Evolutionary conservation across 495 filamentous ascomycete species (phyloP), one percentile per base, ranked within the genome.

Genomic region (Aspergillus affinis): DNA sequence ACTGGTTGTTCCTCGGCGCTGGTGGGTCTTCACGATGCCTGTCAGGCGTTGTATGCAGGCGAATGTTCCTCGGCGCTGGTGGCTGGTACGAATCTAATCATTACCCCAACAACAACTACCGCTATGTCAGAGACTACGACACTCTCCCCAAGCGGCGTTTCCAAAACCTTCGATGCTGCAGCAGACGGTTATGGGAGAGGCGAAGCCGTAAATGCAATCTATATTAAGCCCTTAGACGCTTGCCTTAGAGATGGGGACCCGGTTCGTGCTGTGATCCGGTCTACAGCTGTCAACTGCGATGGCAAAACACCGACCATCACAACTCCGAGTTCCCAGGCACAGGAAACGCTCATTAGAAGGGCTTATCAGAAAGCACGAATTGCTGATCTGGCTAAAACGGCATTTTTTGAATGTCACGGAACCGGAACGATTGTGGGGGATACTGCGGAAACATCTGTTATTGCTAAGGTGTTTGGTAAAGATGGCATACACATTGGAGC

Each of bases 151-250:
- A 61, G 41, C 5, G 61, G 62, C 0, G 49, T 54, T 5, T 88
- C 81, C 44, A 75, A 83, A 55, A 82, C 82, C 0, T 92, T 87
- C 60, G 85, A 88, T 62, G 73, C 75, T 1, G 58, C 69, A 10
- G 88, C 85, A 0, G 78, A 86, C 58, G 88, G 88, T 0, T 90
- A 86, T 64, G 84, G 71, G 0, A 79, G 87, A 15, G 88, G 78
- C 10, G 88, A 90, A 61, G 72, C 64, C 0, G 62, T 75, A n/a
- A 63, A 27, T 48, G 70, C 71, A 0, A 46, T 78, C 2, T 72
- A 68, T 21, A 36, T 81, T 4, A 81, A 77, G 49, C 30, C 5
- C 0, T 54, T 74, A 0, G 36, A 53, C 4, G 50, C 66, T 29
- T 77, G 78, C 2, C 32, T 81, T 0, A 13, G 48, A 4, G 74